Evolutionary conservation across 2,329 filamentous ascomycete genomes (phyloP).

Genomic region (Aspergillus amoenus): DNA sequence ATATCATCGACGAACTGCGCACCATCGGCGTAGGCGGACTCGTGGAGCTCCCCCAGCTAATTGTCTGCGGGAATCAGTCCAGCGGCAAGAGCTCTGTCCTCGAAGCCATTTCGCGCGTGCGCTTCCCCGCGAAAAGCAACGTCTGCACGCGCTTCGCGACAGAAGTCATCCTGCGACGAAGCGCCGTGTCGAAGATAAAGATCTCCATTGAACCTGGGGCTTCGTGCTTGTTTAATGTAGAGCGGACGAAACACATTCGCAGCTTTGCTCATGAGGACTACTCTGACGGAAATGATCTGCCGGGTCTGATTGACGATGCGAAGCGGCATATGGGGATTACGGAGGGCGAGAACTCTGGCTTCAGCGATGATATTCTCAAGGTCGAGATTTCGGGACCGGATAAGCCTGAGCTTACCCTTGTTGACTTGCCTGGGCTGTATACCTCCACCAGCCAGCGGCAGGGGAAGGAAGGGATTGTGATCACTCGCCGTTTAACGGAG

Average conservation of each 20-base stretch:
- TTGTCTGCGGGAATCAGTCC: conserved; percentile 62
- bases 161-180: conserved; percentile 55
- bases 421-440: conserved; percentile 63
- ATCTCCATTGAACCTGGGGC: conserved; percentile 45
- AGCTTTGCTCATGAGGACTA: conserved; percentile 15
- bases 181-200: conserved; percentile 34
- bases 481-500: conserved; percentile 50
- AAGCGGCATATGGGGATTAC: conserved; percentile 53
- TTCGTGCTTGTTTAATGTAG: conserved; percentile 16
- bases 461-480: conserved; percentile 51
- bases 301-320: conserved; percentile 53
- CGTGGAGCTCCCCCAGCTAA: conserved; percentile 54
- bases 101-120: conserved; percentile 62
- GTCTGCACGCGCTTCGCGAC: conserved; percentile 63
- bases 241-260: not conserved
- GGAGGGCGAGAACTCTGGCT: conserved; percentile 17
- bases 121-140: conserved; percentile 57
- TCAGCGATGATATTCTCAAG: conserved; percentile 53
- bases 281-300: conserved; percentile 32
- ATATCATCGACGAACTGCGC: conserved; percentile 55
- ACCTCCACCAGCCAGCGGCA: conserved; percentile 53
- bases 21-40: conserved; percentile 50
- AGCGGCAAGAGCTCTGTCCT: conserved; percentile 65
- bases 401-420: conserved; percentile 60
- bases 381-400: conserved; percentile 61